Conservation (phyloP, 257 asterid genomes). For the Salvia miltiorrhiza region DNA sequence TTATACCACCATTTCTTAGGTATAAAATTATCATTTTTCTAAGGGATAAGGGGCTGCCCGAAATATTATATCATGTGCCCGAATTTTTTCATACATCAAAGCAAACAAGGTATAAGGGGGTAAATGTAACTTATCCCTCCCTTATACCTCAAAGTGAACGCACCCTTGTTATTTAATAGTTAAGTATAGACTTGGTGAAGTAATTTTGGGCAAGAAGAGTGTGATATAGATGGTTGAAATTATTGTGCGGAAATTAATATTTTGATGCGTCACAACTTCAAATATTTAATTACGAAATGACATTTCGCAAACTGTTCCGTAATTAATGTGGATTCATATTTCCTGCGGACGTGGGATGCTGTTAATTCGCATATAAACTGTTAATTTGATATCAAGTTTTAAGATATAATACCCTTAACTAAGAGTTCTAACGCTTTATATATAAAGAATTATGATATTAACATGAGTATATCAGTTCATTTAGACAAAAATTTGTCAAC, state of each 20-base stretch:
- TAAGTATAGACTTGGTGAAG: background rate
- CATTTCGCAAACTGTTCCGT: background rate
- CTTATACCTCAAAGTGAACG: no score
- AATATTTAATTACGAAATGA: background rate
- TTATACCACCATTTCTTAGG: no score
- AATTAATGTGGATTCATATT: background rate
- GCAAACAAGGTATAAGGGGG: no score
- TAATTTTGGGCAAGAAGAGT: background rate
- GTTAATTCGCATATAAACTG: background rate
- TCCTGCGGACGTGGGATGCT: background rate
- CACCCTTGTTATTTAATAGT: background rate
- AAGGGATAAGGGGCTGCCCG: no score
- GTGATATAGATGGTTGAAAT: background rate
- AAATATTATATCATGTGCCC: no score
- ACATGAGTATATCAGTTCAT: no score
- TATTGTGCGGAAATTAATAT: background rate
- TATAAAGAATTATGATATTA: no score
- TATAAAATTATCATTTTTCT: no score
- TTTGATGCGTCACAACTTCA: background rate
- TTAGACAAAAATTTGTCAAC: no score
- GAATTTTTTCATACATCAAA: no score
- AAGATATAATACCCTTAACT: background rate
- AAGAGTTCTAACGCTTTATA: background rate
- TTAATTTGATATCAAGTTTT: background rate
- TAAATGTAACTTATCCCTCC: no score